Conservation (phyloP, 1,284 basidiomycete genomes). For the Schizophyllum commune region DNA sequence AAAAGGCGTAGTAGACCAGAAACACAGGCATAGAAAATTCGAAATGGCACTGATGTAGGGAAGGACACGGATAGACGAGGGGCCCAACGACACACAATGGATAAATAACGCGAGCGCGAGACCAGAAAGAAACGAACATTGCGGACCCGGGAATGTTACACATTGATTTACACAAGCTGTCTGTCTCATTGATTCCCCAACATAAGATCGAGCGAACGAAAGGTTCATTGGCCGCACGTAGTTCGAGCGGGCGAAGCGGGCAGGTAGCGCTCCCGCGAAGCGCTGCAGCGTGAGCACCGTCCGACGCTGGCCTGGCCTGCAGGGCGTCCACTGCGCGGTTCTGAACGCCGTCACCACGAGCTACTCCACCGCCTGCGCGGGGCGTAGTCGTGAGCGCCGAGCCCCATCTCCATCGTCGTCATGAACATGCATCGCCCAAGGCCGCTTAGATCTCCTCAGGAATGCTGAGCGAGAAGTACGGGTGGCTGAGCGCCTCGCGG, state of each 20-base stretch:
- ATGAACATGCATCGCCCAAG: too few relatives aligned
- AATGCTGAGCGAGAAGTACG: constrained; percentile 69
- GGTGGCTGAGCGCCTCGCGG: constrained; percentile 79
- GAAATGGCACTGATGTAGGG: too few relatives aligned
- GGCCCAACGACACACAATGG: not conserved
- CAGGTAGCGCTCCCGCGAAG: not conserved
- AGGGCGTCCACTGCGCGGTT: not conserved
- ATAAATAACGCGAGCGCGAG: not conserved
- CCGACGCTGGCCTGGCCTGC: not conserved
- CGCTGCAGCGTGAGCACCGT: not conserved
- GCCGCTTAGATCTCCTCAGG: constrained; percentile 43
- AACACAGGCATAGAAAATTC: too few relatives aligned
- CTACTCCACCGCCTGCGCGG: too few relatives aligned
- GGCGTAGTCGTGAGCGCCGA: too few relatives aligned
- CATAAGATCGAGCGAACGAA: not conserved
- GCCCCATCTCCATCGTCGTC: too few relatives aligned
- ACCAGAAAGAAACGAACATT: not conserved
- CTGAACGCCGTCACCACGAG: not conserved
- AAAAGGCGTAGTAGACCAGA: not conserved
- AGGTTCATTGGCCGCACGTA: not conserved
- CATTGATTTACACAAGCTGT: not conserved
- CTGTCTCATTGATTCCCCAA: not conserved
- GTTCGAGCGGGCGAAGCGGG: not conserved
- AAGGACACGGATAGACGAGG: not conserved
- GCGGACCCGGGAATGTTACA: not conserved